phyloP scores from a whole-genome alignment of 1,284 basidiomycete genomes.

The Leccinum subspadiceum region DNA sequence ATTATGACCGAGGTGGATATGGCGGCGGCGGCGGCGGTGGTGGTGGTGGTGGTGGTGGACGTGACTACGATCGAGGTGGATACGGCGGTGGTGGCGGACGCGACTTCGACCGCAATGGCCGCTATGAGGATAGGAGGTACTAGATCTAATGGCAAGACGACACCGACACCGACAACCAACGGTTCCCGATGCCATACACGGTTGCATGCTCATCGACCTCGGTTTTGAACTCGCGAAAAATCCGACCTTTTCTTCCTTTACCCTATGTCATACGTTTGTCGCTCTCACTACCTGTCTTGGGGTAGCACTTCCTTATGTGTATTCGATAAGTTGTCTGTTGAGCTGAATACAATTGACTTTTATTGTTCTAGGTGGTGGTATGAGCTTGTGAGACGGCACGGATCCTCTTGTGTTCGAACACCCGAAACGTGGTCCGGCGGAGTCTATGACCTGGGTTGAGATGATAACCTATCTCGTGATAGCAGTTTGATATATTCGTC shows the following conservation, averaged over 20 bases:
- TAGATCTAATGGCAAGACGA: slow-evolving; percentile 11
- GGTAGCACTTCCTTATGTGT: slow-evolving; percentile 19
- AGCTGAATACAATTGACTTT: slow-evolving; percentile 20
- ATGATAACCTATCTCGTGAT: no score
- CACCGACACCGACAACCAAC: not conserved
- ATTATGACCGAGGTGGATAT: slow-evolving; percentile 15
- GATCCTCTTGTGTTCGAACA: no score
- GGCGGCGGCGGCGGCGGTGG: not conserved
- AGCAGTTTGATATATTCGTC: no score
- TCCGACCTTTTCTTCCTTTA: not conserved
- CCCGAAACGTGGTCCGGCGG: no score
- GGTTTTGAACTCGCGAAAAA: slow-evolving; percentile 7
- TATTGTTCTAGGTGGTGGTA: not conserved
- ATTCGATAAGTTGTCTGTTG: slow-evolving; percentile 17
- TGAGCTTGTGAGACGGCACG: not conserved
- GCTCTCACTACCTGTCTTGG: not conserved
- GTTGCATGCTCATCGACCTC: not conserved
- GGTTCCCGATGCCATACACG: not conserved
- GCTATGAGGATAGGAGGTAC: slow-evolving; percentile 42
- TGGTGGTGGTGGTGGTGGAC: slow-evolving; percentile 4
- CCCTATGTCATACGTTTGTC: not conserved
- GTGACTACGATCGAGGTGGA: slow-evolving; percentile 39
- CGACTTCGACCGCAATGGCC: slow-evolving; percentile 37
- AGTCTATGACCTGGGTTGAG: no score
- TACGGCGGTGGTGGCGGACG: slow-evolving; percentile 36